Base-by-base conservation (phyloP, 306 rosid species). In the Vigna hirtella region DNA sequence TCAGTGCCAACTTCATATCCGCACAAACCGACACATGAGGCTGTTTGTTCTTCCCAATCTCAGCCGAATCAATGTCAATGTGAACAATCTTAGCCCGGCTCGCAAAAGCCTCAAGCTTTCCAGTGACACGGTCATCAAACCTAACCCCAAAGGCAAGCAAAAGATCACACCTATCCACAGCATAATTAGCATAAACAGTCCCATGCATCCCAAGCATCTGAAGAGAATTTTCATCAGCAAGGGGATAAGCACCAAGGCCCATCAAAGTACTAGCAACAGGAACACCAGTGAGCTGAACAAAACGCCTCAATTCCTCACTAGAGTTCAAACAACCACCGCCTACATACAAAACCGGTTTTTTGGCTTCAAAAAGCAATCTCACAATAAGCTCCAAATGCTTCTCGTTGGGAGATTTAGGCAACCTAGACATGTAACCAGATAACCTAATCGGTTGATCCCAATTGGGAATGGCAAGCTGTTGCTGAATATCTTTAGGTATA, bases 191-290 rank as follows among this genome's bases (percentile, higher is more conserved):
- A 82, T 78, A 90, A 40, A 94, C 94, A 32, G 97, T 94, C 1
- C 94, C 98, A 5, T 94, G 98, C 97, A 91, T 94, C 20, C 96
- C 98, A 73, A 94, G 91, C 96, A 92, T 94, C 59, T 86, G 88
- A 2, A 94, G 90, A 0, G 98, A 94, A 68, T 86, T 72, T 0
- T 86, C 91, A 42, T 80, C 83, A 3, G 73, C 11, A 32, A 70
- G 16, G 14, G 97, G 92, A 40, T 77, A 92, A 1, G 89, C 66
- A 17, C 98, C 97, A 7, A 94, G 82, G n/a, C 96, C 98, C 97
- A 94, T 94, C 72, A 92, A 78, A 78, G 97, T 94, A 76, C 93
- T 94, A 2, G 98, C 94, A 12, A 94, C 96, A 0, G 97, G 98
- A 4, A 94, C 86, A 58, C 96, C 91, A 0, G 96, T 92, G 4